Conservation (phyloP, 2,329 filamentous ascomycete species). For the Colletotrichum eleusines region DNA sequence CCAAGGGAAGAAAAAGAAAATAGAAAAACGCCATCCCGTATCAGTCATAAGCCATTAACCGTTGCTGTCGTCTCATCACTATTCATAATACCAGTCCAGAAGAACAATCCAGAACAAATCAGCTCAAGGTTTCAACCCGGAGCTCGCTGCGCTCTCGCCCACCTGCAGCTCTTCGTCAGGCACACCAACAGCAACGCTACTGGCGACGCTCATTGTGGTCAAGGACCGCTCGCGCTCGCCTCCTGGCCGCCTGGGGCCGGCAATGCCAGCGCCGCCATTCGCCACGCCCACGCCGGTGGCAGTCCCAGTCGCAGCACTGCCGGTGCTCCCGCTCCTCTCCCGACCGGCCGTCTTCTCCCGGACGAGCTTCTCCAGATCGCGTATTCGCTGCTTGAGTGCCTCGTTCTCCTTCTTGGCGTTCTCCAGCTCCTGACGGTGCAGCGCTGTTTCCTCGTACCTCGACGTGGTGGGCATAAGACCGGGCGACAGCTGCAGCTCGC, state of each 20-base stretch:
- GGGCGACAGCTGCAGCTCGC: constrained; percentile 61
- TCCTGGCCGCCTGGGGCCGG: constrained; percentile 55
- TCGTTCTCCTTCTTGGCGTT: constrained; percentile 74
- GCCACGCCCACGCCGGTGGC: constrained; percentile 48
- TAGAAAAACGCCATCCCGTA: constrained; percentile 23
- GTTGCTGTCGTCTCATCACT: constrained; percentile 12
- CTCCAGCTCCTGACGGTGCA: constrained; percentile 71
- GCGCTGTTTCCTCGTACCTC: constrained; percentile 73
- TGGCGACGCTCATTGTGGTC: constrained; percentile 56
- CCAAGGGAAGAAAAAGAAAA: not conserved
- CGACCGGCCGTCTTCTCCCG: constrained; percentile 62
- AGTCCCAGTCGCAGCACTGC: constrained; percentile 57
- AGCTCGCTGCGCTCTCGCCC: constrained; percentile 71
- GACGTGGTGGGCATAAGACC: constrained; percentile 67
- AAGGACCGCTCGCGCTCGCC: constrained; percentile 59
- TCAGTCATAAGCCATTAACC: constrained; percentile 27
- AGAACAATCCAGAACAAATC: not conserved
- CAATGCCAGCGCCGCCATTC: constrained; percentile 55
- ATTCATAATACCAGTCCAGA: constrained; percentile 10
- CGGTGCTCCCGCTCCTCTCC: constrained; percentile 64
- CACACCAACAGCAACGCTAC: constrained; percentile 65
- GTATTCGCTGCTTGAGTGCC: constrained; percentile 68
- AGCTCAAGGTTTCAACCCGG: constrained; percentile 47
- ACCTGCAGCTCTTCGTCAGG: constrained; percentile 71
- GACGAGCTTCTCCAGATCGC: constrained; percentile 70